These are phyloP conservation scores for Hypoxylon cercidicola DNA, from an alignment of 495 filamentous ascomycete genomes.

Conservation along the genomic window DNA sequence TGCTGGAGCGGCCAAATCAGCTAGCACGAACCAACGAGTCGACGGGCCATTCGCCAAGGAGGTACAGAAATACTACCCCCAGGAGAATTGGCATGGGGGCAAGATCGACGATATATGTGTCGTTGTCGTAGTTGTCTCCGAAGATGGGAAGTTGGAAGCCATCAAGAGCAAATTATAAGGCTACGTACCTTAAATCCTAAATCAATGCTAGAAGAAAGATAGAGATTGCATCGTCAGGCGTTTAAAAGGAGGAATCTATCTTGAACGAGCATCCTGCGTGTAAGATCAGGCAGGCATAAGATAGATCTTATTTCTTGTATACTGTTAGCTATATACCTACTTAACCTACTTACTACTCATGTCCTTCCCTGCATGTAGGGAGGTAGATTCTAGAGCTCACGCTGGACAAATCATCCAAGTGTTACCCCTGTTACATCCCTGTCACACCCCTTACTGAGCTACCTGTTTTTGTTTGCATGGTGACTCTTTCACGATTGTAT, in stretches of 20 bases:
- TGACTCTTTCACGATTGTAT: too few relatives aligned
- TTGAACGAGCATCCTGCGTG: slow-evolving; percentile 17
- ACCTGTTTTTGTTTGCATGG: background rate
- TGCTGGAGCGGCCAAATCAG: slow-evolving; percentile 80
- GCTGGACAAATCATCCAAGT: background rate
- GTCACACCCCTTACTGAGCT: too few relatives aligned
- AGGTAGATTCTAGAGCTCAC: slow-evolving; percentile 21
- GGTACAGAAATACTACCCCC: slow-evolving; percentile 83
- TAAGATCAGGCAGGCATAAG: slow-evolving; percentile 7
- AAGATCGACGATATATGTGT: slow-evolving; percentile 94
- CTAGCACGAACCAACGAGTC: slow-evolving; percentile 77
- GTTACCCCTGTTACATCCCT: too few relatives aligned
- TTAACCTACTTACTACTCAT: slow-evolving; percentile 1
- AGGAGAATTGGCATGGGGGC: slow-evolving; percentile 85
- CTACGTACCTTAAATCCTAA: background rate
- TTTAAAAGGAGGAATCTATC: slow-evolving; percentile 26
- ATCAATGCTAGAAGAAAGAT: slow-evolving; percentile 1
- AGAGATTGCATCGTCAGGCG: slow-evolving; percentile 35
- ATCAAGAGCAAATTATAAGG: slow-evolving; percentile 53
- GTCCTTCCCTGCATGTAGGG: background rate
- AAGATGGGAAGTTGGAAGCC: slow-evolving; percentile 50
- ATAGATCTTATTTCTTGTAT: slow-evolving; percentile 19
- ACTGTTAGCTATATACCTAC: slow-evolving; percentile 22
- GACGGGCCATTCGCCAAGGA: slow-evolving; percentile 96
- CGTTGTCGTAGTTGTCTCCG: slow-evolving; percentile 76